Evolutionary conservation across 768 basidiomycete species (phyloP).

Genomic region (Lyophyllum semitale): DNA sequence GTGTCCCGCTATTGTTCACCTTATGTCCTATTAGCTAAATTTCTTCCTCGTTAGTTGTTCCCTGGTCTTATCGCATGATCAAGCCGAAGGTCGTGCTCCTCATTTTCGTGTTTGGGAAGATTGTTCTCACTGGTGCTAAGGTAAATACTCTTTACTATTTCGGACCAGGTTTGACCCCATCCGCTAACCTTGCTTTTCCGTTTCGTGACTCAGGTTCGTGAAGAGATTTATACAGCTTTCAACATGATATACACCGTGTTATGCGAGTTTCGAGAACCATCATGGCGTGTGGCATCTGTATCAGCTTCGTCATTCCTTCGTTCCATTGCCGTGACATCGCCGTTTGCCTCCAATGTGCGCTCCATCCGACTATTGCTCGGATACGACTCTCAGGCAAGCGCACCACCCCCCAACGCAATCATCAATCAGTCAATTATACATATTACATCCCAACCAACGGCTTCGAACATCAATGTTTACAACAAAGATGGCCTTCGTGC

Average conservation of each 20-base stretch:
- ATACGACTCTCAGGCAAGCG: constrained; percentile 2
- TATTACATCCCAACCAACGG: no score
- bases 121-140: constrained; percentile 98
- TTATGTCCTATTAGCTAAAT: constrained; percentile 9
- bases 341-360: constrained; percentile 19
- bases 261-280: constrained; percentile 92
- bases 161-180: constrained; percentile 46
- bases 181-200: constrained; percentile 46
- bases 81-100: constrained; percentile 98
- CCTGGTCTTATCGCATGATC: constrained; percentile 99
- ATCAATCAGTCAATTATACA: constrained; percentile 24
- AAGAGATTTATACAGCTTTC: constrained; percentile 99
- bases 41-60: constrained; percentile 67
- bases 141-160: constrained; percentile 48
- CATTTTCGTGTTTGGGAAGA: constrained; percentile 99
- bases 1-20: constrained; percentile 22
- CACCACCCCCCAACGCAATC: constrained; percentile 38
- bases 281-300: constrained; percentile 20
- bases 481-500: no score
- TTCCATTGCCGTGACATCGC: neutral
- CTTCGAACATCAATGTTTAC: no score
- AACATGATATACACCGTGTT: constrained; percentile 99
- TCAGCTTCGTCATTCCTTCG: constrained; percentile 2
- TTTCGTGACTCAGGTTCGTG: constrained; percentile 73
- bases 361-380: constrained; percentile 6